Percentiles rank a stretch among this genome's conserved stretches.
These are phyloP conservation scores for Saccharomycopsis sp. DNA, from an alignment of 805 yeast species.

Conservation along the genomic window DNA sequence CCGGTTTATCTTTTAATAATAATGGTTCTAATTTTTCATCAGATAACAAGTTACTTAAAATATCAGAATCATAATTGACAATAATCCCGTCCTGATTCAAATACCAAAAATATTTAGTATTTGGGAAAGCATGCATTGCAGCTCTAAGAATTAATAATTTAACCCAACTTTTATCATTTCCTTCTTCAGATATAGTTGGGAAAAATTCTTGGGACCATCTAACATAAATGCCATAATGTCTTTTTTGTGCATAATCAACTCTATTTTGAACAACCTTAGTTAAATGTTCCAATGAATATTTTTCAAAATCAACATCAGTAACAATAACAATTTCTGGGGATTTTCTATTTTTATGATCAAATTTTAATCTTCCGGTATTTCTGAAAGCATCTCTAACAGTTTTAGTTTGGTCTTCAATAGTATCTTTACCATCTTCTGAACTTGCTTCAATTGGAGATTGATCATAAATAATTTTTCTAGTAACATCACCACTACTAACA, in stretches of 20 bases:
- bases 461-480: constrained; percentile 8
- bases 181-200: constrained; percentile 42
- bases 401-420: constrained; percentile 22
- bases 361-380: constrained; percentile 54
- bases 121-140: constrained; percentile 90
- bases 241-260: constrained; percentile 75
- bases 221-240: constrained; percentile 73
- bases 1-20: constrained; percentile 59
- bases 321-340: constrained; percentile 66
- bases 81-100: constrained; percentile 70
- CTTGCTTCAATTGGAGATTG: constrained; percentile 10
- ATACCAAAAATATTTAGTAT: constrained; percentile 86
- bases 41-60: constrained; percentile 48
- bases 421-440: constrained; percentile 1
- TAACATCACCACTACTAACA: constrained; percentile 19
- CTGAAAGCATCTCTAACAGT: constrained; percentile 48
- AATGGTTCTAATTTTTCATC: constrained; percentile 53
- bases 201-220: constrained; percentile 80
- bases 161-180: constrained; percentile 47
- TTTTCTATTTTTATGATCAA: constrained; percentile 25
- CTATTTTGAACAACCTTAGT: constrained; percentile 73
- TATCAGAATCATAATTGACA: constrained; percentile 55
- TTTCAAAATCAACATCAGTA: constrained; percentile 67
- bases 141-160: constrained; percentile 59
- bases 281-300: constrained; percentile 46